Base-by-base conservation (phyloP, 1,284 basidiomycete species). In the Malassezia pachydermatis region DNA sequence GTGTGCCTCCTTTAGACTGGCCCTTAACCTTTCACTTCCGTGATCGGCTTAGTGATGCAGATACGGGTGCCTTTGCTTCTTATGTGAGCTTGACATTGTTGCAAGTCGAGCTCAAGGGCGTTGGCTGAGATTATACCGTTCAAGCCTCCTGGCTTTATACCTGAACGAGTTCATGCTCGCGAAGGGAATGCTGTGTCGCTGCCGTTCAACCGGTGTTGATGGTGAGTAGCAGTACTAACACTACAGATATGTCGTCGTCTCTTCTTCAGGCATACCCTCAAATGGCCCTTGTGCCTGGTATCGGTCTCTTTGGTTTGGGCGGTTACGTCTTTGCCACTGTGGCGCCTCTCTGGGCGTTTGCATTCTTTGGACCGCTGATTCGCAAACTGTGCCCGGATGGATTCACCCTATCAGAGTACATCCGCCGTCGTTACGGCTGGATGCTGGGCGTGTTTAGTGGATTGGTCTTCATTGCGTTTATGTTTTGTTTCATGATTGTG, bases 161-260 rank as follows among this genome's bases (percentile, higher is more conserved):
- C 68, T 70, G 68, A 71, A 60, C 68, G 62, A 68, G 68, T 59
- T 68, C 63, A 66, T 64, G 68, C 68, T 68, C 62, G 68, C 68
- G 68, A 67, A 70, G 68, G 64, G 68, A 71, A 65, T 68, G 56
- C 63, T 69, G 60, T 54, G 55, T 22, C 43, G 32, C 38, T 35
- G 17, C 22, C 25, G 47, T 25, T n/a, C 34, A 34, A 39, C 36
- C 45, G 37, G 39, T 39, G 42, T 45, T 35, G 16, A 10, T 16
- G n/a, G 17, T 33, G n/a, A 3, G 29, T 38, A 19, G 22, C 42
- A 30, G 42, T 36, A 36, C 42, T 54, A 46, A 46, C 48, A 14
- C 39, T 20, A 22, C 48, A 70, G 67, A 68, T 60, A 70, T 70
- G 67, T 67, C 64, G 17, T 67, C 64, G 13, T 68, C 65, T 43